Evolutionary conservation across 192 early-diverging fungal genomes (phyloP).

Genomic region (Coemansia sp.): DNA sequence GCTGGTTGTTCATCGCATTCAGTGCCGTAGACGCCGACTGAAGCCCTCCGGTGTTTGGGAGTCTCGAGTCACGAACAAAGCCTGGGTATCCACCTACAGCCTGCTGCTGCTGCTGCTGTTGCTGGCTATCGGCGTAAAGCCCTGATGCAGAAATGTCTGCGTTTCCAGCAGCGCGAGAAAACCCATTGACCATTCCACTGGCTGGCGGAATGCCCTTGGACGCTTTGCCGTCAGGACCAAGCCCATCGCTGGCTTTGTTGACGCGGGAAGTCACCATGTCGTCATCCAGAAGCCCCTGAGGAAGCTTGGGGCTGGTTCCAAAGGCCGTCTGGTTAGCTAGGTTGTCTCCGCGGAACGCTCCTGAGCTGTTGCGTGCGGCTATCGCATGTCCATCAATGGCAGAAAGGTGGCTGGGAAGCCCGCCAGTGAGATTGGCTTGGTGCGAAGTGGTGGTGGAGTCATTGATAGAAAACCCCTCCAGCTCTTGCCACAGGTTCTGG

Average conservation of each 20-base stretch:
- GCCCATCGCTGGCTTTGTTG: neutral
- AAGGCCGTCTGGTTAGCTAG: constrained; percentile 6
- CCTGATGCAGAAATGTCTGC: constrained; percentile 13
- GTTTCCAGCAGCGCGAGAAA: constrained; percentile 14
- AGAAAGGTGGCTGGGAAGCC: constrained; percentile 12
- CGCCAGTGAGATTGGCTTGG: constrained; percentile 1
- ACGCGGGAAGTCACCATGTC: constrained; percentile 21
- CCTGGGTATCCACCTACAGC: neutral
- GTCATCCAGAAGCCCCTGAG: constrained; percentile 51
- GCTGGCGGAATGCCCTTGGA: neutral
- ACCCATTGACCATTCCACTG: constrained; percentile 12
- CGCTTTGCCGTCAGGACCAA: neutral
- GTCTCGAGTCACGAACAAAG: constrained; percentile 1
- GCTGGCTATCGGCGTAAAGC: neutral
- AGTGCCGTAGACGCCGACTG: constrained; percentile 1
- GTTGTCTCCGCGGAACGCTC: constrained; percentile 33
- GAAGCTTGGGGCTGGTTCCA: constrained; percentile 53
- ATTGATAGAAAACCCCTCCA: constrained; percentile 48
- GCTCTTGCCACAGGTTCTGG: constrained; percentile 52
- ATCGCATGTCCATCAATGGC: constrained; percentile 33
- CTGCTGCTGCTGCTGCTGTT: neutral
- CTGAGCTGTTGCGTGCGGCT: constrained; percentile 35
- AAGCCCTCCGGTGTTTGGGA: neutral
- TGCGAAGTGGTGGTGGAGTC: constrained; percentile 20
- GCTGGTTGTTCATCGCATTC: constrained; percentile 7